Conservation (phyloP, 306 rosid species). For the Pueraria montana region DNA sequence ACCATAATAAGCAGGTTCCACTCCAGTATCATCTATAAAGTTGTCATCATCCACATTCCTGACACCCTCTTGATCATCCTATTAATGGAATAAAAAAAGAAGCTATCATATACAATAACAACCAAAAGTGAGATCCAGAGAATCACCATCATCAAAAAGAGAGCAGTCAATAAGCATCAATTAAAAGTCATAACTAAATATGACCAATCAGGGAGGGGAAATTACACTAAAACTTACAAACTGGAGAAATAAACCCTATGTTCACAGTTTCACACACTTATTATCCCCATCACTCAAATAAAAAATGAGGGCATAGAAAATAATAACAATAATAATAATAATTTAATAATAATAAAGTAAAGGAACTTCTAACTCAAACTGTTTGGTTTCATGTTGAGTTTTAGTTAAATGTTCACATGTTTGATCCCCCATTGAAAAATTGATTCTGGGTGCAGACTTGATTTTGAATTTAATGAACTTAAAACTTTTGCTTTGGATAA, state of each 20-base stretch:
- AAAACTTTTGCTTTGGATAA: background rate
- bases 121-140: constrained; percentile 31
- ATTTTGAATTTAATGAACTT: background rate
- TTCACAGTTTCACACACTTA: background rate
- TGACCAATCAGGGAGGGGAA: background rate
- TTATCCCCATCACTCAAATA: background rate
- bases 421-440: background rate
- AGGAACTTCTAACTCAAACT: background rate
- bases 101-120: constrained; percentile 37
- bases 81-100: constrained; percentile 30
- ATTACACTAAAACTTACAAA: background rate
- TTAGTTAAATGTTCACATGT: background rate
- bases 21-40: constrained; percentile 96
- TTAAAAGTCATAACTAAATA: background rate
- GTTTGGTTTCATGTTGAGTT: background rate
- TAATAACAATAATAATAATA: background rate
- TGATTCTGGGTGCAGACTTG: background rate
- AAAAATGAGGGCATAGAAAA: background rate
- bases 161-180: background rate
- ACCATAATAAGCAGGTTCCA: constrained; percentile 77
- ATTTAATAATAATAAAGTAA: background rate
- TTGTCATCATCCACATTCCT: constrained; percentile 90
- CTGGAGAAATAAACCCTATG: background rate
- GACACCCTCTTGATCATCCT: constrained; percentile 90
- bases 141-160: constrained; percentile 2